phyloP scores from a whole-genome alignment of 257 asterid genomes.

The Cynanchum wilfordii region DNA sequence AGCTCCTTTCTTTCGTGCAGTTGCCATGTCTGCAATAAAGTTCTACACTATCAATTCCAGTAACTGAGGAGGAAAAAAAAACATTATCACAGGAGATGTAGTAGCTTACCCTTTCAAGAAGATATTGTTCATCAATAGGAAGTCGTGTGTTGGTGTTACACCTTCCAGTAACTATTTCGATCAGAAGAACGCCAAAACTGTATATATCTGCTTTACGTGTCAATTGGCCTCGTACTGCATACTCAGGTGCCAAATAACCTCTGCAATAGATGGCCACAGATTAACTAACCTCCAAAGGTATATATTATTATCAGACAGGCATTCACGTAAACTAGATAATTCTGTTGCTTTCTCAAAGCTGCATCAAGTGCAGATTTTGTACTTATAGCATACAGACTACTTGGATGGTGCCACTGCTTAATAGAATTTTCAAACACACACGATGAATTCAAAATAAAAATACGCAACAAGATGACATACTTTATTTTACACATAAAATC shows the following conservation, averaged over 20 bases:
- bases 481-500: neutral
- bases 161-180: conserved; percentile 93
- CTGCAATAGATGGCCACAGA: conserved; percentile 35
- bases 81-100: neutral
- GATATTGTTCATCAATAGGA: conserved; percentile 72
- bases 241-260: conserved; percentile 98
- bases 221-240: conserved; percentile 82
- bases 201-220: conserved; percentile 82
- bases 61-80: neutral
- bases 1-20: conserved; percentile 65
- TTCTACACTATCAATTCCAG: neutral
- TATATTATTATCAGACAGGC: neutral
- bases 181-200: conserved; percentile 89
- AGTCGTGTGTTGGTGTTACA: conserved; percentile 72
- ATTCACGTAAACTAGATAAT: neutral
- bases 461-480: neutral
- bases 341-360: neutral
- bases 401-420: neutral
- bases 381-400: neutral
- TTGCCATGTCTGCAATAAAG: conserved; percentile 64
- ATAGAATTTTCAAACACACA: neutral
- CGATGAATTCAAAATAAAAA: neutral
- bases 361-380: neutral
- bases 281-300: neutral
- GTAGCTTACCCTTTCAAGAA: conserved; percentile 83